Evolutionary conservation across 2,329 filamentous ascomycete genomes (phyloP).

Genomic region (Penicillium hesseltinei): DNA sequence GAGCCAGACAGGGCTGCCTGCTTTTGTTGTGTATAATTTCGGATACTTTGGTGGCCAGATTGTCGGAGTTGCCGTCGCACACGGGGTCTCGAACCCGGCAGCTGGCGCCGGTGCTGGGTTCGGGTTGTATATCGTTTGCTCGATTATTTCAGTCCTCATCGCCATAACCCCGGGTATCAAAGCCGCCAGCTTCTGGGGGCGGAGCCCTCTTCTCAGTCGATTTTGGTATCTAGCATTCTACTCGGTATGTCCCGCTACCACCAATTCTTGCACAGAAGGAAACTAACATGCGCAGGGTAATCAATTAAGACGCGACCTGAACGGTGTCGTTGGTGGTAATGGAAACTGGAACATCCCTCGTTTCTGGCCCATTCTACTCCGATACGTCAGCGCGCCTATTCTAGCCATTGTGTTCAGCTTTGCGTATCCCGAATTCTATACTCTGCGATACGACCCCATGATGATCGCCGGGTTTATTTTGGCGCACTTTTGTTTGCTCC

Average conservation of each 20-base stretch:
- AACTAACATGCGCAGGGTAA: slow-evolving; percentile 45
- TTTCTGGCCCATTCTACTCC: slow-evolving; percentile 52
- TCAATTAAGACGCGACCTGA: slow-evolving; percentile 56
- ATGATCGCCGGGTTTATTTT: slow-evolving; percentile 53
- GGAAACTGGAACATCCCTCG: slow-evolving; percentile 57
- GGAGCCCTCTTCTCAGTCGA: slow-evolving; percentile 38
- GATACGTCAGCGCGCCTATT: slow-evolving; percentile 52
- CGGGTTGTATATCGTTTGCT: slow-evolving; percentile 50
- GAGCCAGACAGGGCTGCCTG: slow-evolving; percentile 49
- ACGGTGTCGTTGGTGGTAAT: slow-evolving; percentile 53
- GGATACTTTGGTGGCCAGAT: slow-evolving; percentile 56
- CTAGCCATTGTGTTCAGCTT: slow-evolving; percentile 55
- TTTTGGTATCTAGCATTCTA: slow-evolving; percentile 59
- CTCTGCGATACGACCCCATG: slow-evolving; percentile 50
- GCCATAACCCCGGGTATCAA: slow-evolving; percentile 43
- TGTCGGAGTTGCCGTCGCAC: slow-evolving; percentile 52
- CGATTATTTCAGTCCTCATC: slow-evolving; percentile 24
- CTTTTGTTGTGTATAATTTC: slow-evolving; percentile 52
- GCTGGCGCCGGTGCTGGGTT: slow-evolving; percentile 54
- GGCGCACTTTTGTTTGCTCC: slow-evolving; percentile 48
- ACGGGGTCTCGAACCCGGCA: slow-evolving; percentile 40
- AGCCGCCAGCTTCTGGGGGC: slow-evolving; percentile 46
- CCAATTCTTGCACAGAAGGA: neutral
- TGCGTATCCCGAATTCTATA: slow-evolving; percentile 52
- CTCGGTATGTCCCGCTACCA: slow-evolving; percentile 46